A percentile compares a stretch with the other conserved stretches of the same genome.
Conservation (phyloP, 2,329 filamentous ascomycete species). For the Colletotrichum eleusines region DNA sequence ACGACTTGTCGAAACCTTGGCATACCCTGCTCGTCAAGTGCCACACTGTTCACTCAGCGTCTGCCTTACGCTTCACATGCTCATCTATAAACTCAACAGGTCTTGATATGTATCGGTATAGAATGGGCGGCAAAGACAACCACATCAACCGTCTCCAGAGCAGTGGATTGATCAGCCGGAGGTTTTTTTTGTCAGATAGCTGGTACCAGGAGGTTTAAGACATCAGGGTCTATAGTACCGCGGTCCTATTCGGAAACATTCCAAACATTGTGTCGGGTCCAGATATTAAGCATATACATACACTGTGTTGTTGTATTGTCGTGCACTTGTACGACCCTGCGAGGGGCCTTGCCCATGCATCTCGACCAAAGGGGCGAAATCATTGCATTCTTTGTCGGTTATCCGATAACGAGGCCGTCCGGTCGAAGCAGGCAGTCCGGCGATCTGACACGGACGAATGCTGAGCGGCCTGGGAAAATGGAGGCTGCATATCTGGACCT, state of each 20-base stretch:
- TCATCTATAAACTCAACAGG: not conserved
- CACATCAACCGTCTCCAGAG: not conserved
- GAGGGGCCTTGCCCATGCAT: not conserved
- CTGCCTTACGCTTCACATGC: not conserved
- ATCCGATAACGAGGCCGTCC: not conserved
- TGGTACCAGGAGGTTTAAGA: not conserved
- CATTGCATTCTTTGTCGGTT: not conserved
- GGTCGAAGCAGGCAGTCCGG: too few relatives aligned
- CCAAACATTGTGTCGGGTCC: too few relatives aligned
- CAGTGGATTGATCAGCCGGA: not conserved
- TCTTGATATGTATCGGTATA: not conserved
- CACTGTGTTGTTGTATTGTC: not conserved
- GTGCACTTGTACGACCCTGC: not conserved
- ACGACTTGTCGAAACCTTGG: too few relatives aligned
- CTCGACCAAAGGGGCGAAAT: not conserved
- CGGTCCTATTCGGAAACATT: not conserved
- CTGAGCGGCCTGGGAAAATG: too few relatives aligned
- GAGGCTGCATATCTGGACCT: not conserved
- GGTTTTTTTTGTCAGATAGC: not conserved
- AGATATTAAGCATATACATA: fast-evolving
- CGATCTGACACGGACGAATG: not conserved
- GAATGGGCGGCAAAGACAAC: not conserved
- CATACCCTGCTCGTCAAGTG: not conserved
- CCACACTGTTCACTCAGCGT: not conserved
- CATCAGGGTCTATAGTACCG: not conserved